These are phyloP conservation scores for Aphanocladium album DNA, from an alignment of 2,329 filamentous ascomycete genomes.

Conservation along the genomic window DNA sequence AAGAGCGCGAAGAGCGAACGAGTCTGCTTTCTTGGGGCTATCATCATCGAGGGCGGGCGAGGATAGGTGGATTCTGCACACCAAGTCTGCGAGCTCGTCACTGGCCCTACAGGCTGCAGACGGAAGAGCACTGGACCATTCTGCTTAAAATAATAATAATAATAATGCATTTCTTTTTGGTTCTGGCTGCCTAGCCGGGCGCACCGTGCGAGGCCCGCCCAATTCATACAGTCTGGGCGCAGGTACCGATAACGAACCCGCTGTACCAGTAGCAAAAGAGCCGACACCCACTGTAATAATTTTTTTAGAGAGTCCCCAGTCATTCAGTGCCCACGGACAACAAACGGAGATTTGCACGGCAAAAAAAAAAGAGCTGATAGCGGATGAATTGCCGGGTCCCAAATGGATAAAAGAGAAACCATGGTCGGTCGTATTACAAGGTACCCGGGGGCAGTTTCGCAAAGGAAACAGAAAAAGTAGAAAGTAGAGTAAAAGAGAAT, in stretches of 20 bases:
- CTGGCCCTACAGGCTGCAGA: too few species aligned
- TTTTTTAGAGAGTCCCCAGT: neutral
- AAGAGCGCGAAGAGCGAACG: neutral
- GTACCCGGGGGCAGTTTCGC: neutral
- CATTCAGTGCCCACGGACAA: neutral
- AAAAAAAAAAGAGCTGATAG: neutral
- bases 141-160: too few species aligned
- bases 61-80: neutral
- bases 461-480: neutral
- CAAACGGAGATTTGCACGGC: neutral
- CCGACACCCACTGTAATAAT: neutral
- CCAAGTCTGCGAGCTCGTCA: neutral
- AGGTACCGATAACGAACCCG: slow-evolving; percentile 5
- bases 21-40: neutral
- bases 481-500: neutral
- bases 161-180: too few species aligned
- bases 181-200: neutral
- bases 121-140: too few species aligned
- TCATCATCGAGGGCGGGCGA: neutral
- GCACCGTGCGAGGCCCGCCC: slow-evolving; percentile 9
- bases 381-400: neutral
- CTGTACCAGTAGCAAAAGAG: too few species aligned
- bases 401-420: neutral
- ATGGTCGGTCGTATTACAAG: too few species aligned
- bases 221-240: neutral